A percentile compares a stretch with the other conserved stretches of the same genome.
Evolutionary conservation across 192 early-diverging fungal species (phyloP).

Genomic region (Dimargaris xerosporica): DNA sequence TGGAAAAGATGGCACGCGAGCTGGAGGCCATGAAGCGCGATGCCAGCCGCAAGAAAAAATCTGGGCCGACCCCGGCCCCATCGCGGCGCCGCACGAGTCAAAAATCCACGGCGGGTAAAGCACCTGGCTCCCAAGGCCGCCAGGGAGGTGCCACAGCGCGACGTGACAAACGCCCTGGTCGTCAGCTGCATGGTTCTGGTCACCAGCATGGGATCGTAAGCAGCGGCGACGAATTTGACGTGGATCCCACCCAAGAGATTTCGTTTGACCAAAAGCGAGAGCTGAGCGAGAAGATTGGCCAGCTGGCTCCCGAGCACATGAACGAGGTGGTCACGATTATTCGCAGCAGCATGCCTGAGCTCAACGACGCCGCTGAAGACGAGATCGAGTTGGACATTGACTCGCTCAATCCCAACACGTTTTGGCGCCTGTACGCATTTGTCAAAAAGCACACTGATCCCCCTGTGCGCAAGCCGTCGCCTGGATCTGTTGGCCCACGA

Average conservation of each 20-base stretch:
- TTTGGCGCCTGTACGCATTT: conserved; percentile 75
- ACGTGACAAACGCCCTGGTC: background rate
- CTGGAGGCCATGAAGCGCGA: conserved; percentile 22
- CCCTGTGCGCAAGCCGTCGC: conserved; percentile 23
- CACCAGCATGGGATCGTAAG: background rate
- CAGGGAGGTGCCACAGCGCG: background rate
- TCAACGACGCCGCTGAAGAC: conserved; percentile 50
- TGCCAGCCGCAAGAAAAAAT: background rate
- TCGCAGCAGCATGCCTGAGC: conserved; percentile 38
- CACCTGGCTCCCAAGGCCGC: background rate
- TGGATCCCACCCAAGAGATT: conserved; percentile 33
- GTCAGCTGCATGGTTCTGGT: too few relatives aligned
- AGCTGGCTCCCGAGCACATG: conserved; percentile 43
- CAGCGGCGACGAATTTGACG: conserved; percentile 22
- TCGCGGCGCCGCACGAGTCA: background rate
- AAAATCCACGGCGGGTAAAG: background rate
- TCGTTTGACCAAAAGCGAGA: conserved; percentile 82
- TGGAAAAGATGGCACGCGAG: conserved; percentile 19
- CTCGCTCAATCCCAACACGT: conserved; percentile 60
- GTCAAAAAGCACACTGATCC: conserved; percentile 42
- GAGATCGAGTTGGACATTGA: conserved; percentile 97
- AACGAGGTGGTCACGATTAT: conserved; percentile 61
- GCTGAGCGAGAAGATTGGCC: conserved; percentile 52
- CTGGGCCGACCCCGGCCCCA: background rate
- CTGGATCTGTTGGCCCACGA: conserved; percentile 29